phyloP scores from a whole-genome alignment of 352 stramenopile genomes.

The Globisporangium perplexum region DNA sequence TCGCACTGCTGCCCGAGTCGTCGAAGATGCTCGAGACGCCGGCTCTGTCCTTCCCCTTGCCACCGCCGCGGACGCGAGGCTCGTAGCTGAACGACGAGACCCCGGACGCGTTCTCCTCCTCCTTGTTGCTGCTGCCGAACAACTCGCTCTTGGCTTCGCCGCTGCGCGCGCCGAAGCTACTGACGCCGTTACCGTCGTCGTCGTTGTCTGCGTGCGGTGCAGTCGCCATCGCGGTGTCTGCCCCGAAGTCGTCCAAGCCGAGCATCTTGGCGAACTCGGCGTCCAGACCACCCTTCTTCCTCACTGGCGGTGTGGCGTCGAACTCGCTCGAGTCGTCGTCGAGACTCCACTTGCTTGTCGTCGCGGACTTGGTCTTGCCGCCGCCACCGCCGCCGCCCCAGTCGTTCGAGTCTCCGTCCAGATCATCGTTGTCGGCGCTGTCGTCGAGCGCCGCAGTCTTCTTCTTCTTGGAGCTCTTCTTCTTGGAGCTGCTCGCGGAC shows the following conservation, averaged over 20 bases:
- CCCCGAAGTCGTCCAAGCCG: conserved; percentile 30
- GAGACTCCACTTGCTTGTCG: conserved; percentile 15
- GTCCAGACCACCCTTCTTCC: conserved; percentile 43
- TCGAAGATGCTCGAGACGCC: background rate
- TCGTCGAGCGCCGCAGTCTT: conserved; percentile 15
- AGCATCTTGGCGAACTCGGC: conserved; percentile 69
- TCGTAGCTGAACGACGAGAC: conserved; percentile 8
- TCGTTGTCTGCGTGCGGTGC: background rate
- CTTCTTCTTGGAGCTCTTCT: conserved; percentile 35
- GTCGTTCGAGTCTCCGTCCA: conserved; percentile 13
- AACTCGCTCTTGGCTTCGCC: conserved; percentile 1
- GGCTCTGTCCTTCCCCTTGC: conserved; percentile 1
- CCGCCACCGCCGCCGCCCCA: conserved; percentile 14
- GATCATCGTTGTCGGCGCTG: conserved; percentile 19
- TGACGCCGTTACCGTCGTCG: background rate
- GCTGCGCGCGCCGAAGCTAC: conserved; percentile 3
- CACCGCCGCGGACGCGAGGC: conserved; percentile 6
- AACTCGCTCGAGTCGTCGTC: conserved; percentile 19
- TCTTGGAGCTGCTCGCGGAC: conserved; percentile 11
- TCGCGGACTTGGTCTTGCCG: conserved; percentile 19
- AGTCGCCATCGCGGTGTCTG: background rate
- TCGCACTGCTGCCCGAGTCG: background rate
- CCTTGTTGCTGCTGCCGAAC: background rate
- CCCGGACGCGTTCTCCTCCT: background rate
- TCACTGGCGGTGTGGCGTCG: conserved; percentile 10